Evolutionary conservation across 768 basidiomycete species (phyloP), one percentile per base, ranked within the genome.

Genomic region (Auriscalpium vulgare): DNA sequence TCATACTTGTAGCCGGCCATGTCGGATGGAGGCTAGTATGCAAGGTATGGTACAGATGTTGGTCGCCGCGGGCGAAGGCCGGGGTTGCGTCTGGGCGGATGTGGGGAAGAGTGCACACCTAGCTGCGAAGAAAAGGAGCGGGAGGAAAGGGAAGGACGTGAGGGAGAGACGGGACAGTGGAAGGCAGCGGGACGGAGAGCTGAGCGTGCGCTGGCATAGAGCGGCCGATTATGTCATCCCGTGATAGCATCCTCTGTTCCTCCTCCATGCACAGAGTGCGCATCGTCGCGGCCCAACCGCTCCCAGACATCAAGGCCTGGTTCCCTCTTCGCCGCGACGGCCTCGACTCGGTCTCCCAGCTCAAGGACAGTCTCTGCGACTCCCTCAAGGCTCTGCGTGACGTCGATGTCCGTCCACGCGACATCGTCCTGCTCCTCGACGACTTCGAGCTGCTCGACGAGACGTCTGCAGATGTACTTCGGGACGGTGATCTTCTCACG

Each of bases 1-100:
- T 92, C 90, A 69, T 92, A 92, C 72, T 84, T 78, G 73, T 91
- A 91, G 62, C 85, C 81, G 62, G 86, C 87, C 88, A 90, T 87
- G 47, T 62, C 60, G 63, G 66, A 34, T 21, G 38, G n/a, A n/a
- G 23, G 8, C 36, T 43, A 54, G 46, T 48, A 44, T 48, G 60
- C 17, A n/a, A 49, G 38, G 43, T 44, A 45, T 21, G 19, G 44
- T 37, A 13, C 17, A 21, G 37, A 23, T 43, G 17, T 43, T 43
- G 0, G 40, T 13, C 17, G 13, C 2, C 17, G 40, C 17, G 40
- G 44, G 14, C 36, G 40, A 45, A n/a, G 43, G 34, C 16, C 36
- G 29, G 29, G 4, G 29, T 4, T 7, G 29, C 29, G 29, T 7
- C 29, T 29, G 29, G 4, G 29, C 4, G 29, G 7, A 29, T 50